These are phyloP conservation scores for Fusarium tricinctum DNA, from an alignment of 2,329 filamentous ascomycete genomes.

Conservation along the genomic window DNA sequence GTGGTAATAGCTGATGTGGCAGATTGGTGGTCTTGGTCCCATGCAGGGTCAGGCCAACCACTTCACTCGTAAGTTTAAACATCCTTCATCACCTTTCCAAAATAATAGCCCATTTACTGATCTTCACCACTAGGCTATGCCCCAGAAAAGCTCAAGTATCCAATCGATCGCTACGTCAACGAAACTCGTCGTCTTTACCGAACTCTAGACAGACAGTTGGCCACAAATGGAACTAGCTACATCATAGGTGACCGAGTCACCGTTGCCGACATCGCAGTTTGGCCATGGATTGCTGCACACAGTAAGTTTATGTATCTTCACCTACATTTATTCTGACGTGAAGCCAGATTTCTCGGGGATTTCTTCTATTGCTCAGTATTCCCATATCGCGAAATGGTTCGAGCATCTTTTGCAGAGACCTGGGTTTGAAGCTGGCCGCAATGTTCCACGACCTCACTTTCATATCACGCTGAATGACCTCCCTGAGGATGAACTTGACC, in stretches of 20 bases:
- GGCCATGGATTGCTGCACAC: constrained; percentile 77
- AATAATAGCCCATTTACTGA: background rate
- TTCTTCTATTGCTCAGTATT: constrained; percentile 77
- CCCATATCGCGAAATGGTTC: constrained; percentile 81
- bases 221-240: constrained; percentile 67
- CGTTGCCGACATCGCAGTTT: constrained; percentile 83
- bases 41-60: constrained; percentile 89
- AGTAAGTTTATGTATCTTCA: constrained; percentile 51
- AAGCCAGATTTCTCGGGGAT: constrained; percentile 17
- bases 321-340: background rate
- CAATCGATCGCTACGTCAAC: constrained; percentile 77
- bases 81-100: background rate
- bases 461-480: constrained; percentile 64
- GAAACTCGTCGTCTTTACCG: constrained; percentile 87
- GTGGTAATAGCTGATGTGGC: constrained; percentile 70
- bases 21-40: constrained; percentile 83
- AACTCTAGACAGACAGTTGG: constrained; percentile 76
- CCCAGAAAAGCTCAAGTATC: background rate
- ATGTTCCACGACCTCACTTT: constrained; percentile 77
- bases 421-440: constrained; percentile 79
- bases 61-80: constrained; percentile 70
- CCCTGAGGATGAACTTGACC: constrained; percentile 68
- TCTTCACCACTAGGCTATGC: background rate
- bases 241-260: constrained; percentile 77
- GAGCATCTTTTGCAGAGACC: constrained; percentile 76